These are phyloP conservation scores for Suhomyces yuchorum DNA, from an alignment of 1,139 yeast species.

Conservation along the genomic window DNA sequence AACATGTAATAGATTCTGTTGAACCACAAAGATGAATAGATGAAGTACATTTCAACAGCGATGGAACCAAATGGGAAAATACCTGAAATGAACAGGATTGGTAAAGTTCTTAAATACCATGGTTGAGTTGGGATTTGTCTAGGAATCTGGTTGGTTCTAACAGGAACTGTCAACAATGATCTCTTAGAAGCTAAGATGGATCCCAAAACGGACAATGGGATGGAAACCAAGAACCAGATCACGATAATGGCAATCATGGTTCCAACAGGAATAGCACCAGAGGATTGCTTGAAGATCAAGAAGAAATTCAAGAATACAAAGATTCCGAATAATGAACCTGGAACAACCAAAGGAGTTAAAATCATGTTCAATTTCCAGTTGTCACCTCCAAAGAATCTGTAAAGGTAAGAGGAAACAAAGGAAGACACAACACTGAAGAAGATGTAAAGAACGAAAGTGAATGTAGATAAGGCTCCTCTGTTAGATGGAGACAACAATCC, in stretches of 20 bases:
- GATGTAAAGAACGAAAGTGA: slow-evolving; percentile 81
- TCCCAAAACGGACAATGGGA: slow-evolving; percentile 83
- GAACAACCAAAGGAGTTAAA: slow-evolving; percentile 81
- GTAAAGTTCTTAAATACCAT: slow-evolving; percentile 70
- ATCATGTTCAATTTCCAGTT: slow-evolving; percentile 85
- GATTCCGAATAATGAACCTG: slow-evolving; percentile 67
- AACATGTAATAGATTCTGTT: slow-evolving; percentile 95
- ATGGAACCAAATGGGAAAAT: slow-evolving; percentile 94
- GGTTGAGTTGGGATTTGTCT: slow-evolving; percentile 95
- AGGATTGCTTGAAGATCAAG: slow-evolving; percentile 73
- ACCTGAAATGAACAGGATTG: slow-evolving; percentile 78
- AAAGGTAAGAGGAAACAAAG: slow-evolving; percentile 79
- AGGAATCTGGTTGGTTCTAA: slow-evolving; percentile 90
- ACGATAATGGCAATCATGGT: slow-evolving; percentile 79
- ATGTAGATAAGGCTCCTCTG: slow-evolving; percentile 90
- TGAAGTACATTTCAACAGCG: slow-evolving; percentile 91
- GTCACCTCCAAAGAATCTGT: slow-evolving; percentile 90
- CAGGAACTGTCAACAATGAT: slow-evolving; percentile 65
- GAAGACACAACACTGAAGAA: slow-evolving; percentile 81
- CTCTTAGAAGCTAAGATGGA: slow-evolving; percentile 75
- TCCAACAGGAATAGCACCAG: slow-evolving; percentile 95
- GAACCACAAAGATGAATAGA: slow-evolving; percentile 89
- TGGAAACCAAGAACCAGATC: slow-evolving; percentile 83
- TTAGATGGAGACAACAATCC: slow-evolving; percentile 93
- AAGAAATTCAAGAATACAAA: slow-evolving; percentile 80